Percentiles rank a stretch among this genome's conserved stretches.
Conservation (phyloP, 306 rosid genomes). For the Corylus avellana region DNA sequence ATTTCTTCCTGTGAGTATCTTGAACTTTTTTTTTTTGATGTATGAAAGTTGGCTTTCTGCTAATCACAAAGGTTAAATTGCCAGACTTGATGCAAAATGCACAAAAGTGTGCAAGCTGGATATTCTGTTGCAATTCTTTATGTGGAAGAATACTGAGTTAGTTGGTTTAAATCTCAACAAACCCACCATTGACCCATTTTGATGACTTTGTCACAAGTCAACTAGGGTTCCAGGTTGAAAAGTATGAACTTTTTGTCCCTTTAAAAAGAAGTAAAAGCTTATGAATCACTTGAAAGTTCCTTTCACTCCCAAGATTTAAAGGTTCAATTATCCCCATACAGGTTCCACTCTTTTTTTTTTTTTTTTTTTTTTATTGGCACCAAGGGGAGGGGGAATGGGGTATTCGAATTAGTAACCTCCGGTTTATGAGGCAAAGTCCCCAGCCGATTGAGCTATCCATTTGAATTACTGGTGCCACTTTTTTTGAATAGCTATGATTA, state of each 20-base stretch:
- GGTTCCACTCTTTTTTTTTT: background rate
- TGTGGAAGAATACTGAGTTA: background rate
- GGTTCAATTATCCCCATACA: background rate
- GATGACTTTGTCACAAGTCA: background rate
- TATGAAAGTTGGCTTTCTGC: background rate
- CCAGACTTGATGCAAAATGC: background rate
- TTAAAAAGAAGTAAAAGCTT: background rate
- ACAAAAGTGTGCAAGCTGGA: background rate
- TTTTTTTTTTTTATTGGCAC: no score
- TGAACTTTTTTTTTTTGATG: background rate
- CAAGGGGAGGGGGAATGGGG: no score
- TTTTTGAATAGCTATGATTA: background rate
- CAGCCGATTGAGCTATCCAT: no score
- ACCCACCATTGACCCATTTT: background rate
- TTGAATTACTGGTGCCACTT: background rate
- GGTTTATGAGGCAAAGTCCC: no score
- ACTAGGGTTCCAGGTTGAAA: background rate
- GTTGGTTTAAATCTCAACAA: background rate
- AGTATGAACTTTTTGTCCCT: background rate
- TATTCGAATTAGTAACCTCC: no score
- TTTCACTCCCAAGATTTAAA: background rate
- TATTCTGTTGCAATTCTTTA: background rate
- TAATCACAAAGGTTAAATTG: background rate
- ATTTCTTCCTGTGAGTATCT: background rate
- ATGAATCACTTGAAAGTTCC: background rate